phyloP scores from a whole-genome alignment of 2,329 filamentous ascomycete species.

The Neofusicoccum kwambonambiense region DNA sequence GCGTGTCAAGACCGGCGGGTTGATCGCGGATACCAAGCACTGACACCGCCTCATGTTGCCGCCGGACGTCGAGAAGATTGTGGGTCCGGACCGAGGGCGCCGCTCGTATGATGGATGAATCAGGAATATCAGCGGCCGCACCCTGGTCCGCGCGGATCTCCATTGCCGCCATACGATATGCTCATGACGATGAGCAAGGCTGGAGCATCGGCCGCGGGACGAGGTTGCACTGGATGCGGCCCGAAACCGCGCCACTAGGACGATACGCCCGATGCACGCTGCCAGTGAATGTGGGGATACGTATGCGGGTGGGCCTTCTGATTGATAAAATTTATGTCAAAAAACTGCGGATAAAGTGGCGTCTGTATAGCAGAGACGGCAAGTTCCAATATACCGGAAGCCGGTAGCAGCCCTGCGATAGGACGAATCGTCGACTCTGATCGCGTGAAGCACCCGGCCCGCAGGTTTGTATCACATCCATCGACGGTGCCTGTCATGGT shows the following conservation, averaged over 20 bases:
- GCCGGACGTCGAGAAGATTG: not conserved
- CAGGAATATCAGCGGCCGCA: not conserved
- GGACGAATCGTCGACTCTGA: not conserved
- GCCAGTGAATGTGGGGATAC: constrained; percentile 1
- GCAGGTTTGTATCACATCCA: constrained; percentile 3
- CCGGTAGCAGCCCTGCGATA: not conserved
- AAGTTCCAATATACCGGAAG: not conserved
- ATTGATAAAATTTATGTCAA: constrained; percentile 11
- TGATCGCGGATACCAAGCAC: constrained; percentile 1
- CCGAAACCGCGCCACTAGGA: constrained; percentile 9
- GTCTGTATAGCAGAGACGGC: not conserved
- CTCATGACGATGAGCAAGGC: not conserved
- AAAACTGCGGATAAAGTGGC: constrained; percentile 6
- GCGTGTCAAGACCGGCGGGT: not conserved
- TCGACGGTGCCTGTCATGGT: constrained; percentile 14
- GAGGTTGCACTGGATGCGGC: constrained; percentile 5
- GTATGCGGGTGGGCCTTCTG: constrained; percentile 11
- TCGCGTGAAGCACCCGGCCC: not conserved
- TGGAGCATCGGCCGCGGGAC: not conserved
- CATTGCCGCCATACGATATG: not conserved
- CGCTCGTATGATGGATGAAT: constrained; percentile 1
- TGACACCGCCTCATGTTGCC: constrained; percentile 1
- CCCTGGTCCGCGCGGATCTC: not conserved
- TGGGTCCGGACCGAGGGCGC: constrained; percentile 1
- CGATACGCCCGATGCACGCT: constrained; percentile 1